Evolutionary conservation across 352 stramenopile genomes (phyloP).

Genomic region (Aphanomyces stellatus): DNA sequence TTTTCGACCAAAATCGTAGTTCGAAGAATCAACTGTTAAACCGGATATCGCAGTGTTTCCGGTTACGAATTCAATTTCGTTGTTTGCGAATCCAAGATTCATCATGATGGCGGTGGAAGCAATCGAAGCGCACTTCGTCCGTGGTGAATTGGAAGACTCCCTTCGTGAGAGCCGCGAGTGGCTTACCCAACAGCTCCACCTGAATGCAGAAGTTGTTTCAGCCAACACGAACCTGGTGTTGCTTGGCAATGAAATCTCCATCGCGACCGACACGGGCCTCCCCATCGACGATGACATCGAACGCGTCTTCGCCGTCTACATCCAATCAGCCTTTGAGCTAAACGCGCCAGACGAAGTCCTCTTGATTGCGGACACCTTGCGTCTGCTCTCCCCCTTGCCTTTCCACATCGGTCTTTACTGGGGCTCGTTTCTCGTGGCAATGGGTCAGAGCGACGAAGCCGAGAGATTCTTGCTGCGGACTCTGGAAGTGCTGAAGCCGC

Average conservation of each 20-base stretch:
- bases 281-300: slow-evolving; percentile 4
- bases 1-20: too few species aligned
- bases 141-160: neutral
- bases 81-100: neutral
- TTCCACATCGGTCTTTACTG: slow-evolving; percentile 8
- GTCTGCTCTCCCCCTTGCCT: slow-evolving; percentile 11
- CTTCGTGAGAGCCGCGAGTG: slow-evolving; percentile 9
- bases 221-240: neutral
- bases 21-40: too few species aligned
- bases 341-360: slow-evolving; percentile 6
- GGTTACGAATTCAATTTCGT: neutral
- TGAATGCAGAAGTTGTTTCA: slow-evolving; percentile 4
- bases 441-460: neutral
- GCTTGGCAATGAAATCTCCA: neutral
- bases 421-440: slow-evolving; percentile 15
- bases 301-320: slow-evolving; percentile 6
- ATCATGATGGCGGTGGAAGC: neutral
- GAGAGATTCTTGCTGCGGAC: neutral
- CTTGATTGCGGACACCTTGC: slow-evolving; percentile 8
- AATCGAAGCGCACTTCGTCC: slow-evolving; percentile 3
- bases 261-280: neutral
- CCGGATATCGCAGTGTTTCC: too few species aligned
- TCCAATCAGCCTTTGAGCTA: slow-evolving; percentile 17
- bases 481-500: neutral
- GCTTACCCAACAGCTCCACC: neutral